Evolutionary conservation across 768 basidiomycete species (phyloP), one percentile per base, ranked within the genome.

Genomic region (Dacryopinax spathularia): DNA sequence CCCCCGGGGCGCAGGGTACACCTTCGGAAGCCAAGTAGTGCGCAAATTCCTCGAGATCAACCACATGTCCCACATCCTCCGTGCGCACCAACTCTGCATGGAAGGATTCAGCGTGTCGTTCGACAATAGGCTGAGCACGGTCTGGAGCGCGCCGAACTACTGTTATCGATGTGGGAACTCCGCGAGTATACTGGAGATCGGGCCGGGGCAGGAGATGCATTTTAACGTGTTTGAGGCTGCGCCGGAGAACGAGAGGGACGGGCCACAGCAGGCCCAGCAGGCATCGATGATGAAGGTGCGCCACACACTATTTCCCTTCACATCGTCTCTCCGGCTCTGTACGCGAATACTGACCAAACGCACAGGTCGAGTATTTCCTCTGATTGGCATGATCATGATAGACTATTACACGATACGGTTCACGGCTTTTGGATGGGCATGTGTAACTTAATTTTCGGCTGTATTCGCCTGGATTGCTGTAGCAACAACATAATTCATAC

Each of bases 171-270:
- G 96, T 72, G 96, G 96, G 35, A 99, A 99, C 75, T 88, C 88
- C 62, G 96, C 96, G 25, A 92, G 89, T 69, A 95, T 98, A 69
- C 78, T 98, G 64, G 95, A 98, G 77, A 90, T 99, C 37, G 89
- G 91, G 0, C 95, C 94, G 2, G 89, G 85, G 6, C 91, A 85
- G 43, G 67, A 75, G 61, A 87, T 89, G 82, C 91, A 87, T 74
- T 98, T 98, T 75, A 99, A 98, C 69, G 96, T 98, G 34, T 98
- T 99, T 72, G 91, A 94, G 67, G 96, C 96, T 2, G 96, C 96
- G 1, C 96, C 96, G 3, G 96, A 99, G 75, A 99, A 99, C 72
- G 96, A 97, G 70, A 76, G 88, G 56, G 91, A 95, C 69, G 91
- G 91, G 2, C 91, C 92, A 66, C 87, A 91, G 60, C 89, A 92